These are phyloP conservation scores for Lagerstroemia speciosa DNA, from an alignment of 345 rosid genomes.

Conservation along the genomic window DNA sequence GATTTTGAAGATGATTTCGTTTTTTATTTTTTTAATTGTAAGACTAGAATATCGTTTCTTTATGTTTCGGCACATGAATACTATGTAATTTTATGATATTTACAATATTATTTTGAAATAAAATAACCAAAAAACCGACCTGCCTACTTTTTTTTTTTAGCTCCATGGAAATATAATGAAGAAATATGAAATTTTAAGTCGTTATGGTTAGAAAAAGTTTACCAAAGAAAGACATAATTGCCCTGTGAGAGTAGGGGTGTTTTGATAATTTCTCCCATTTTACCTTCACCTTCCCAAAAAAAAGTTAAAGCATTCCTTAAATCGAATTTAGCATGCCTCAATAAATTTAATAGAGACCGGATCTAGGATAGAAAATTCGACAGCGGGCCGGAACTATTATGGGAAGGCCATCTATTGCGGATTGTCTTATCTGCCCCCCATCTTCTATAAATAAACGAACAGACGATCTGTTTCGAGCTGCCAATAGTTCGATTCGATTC, in stretches of 20 bases:
- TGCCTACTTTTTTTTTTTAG: too few relatives aligned
- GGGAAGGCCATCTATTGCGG: background rate
- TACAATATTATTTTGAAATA: too few relatives aligned
- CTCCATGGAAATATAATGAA: too few relatives aligned
- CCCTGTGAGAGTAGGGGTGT: background rate
- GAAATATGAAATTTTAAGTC: too few relatives aligned
- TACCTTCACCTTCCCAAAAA: background rate
- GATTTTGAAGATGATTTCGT: too few relatives aligned
- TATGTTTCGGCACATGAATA: too few relatives aligned
- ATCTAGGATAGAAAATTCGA: background rate
- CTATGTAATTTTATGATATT: too few relatives aligned
- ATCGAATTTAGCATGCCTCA: background rate
- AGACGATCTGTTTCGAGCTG: constrained; percentile 7
- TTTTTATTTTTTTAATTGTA: too few relatives aligned
- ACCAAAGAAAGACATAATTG: background rate
- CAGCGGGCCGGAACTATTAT: too few relatives aligned
- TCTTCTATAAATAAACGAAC: constrained; percentile 30
- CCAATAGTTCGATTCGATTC: constrained; percentile 12
- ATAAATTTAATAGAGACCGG: background rate
- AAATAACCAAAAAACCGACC: too few relatives aligned
- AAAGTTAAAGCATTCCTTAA: background rate
- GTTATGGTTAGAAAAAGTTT: background rate
- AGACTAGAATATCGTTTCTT: too few relatives aligned
- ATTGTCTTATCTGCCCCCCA: constrained; percentile 7
- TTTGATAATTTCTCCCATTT: too few relatives aligned